These are phyloP conservation scores for Zalaria obscura DNA, from an alignment of 2,329 filamentous ascomycete genomes.

Conservation along the genomic window DNA sequence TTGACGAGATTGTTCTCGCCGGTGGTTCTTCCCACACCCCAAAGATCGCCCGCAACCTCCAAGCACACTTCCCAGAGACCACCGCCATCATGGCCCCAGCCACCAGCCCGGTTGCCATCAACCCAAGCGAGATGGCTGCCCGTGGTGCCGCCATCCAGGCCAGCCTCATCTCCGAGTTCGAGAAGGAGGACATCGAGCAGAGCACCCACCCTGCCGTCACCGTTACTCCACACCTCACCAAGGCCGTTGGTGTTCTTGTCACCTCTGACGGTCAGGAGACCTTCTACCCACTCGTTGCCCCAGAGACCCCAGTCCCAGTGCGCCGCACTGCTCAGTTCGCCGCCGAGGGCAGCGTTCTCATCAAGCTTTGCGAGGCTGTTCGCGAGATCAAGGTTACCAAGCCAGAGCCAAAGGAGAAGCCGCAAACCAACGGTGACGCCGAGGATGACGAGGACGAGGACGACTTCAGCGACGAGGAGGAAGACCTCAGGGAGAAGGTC, in stretches of 20 bases:
- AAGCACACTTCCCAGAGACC: slow-evolving; percentile 63
- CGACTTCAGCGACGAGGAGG: slow-evolving; percentile 58
- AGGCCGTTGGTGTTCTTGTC: slow-evolving; percentile 74
- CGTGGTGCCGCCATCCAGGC: slow-evolving; percentile 93
- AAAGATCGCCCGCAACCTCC: slow-evolving; percentile 72
- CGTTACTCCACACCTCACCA: slow-evolving; percentile 76
- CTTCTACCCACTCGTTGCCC: slow-evolving; percentile 68
- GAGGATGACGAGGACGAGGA: slow-evolving; percentile 47
- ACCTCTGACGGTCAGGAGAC: slow-evolving; percentile 46
- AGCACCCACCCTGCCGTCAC: slow-evolving; percentile 92
- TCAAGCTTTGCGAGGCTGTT: slow-evolving; percentile 78
- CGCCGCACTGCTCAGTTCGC: slow-evolving; percentile 69
- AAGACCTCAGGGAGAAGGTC: slow-evolving; percentile 77
- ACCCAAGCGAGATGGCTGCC: slow-evolving; percentile 80
- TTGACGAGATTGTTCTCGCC: slow-evolving; percentile 87
- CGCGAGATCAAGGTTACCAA: slow-evolving; percentile 90
- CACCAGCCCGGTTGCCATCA: slow-evolving; percentile 64
- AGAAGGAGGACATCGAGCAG: slow-evolving; percentile 85
- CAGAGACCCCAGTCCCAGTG: slow-evolving; percentile 81
- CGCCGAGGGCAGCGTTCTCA: slow-evolving; percentile 67
- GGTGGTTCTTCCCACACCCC: slow-evolving; percentile 90
- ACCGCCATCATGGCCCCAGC: slow-evolving; percentile 73
- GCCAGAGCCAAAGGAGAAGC: slow-evolving; percentile 63
- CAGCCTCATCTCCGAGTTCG: slow-evolving; percentile 86
- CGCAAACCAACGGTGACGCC: slow-evolving; percentile 44